Conservation (phyloP, 2,329 filamentous ascomycete genomes). For the Colletotrichum sojae region DNA sequence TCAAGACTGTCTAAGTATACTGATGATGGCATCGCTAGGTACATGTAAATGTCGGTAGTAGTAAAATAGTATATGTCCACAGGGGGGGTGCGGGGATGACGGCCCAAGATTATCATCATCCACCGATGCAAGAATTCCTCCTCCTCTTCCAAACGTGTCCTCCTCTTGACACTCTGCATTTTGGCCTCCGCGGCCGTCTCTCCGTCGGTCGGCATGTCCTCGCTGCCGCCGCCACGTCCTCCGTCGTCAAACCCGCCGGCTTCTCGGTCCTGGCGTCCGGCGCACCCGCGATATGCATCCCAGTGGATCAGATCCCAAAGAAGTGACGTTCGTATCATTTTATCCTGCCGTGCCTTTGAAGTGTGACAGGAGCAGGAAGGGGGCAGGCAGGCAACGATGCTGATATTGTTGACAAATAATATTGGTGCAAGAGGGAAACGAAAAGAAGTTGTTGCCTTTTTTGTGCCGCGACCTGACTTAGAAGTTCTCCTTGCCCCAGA, state of each 20-base stretch:
- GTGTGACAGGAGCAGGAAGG: not conserved
- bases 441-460: conserved; percentile 36
- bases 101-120: conserved; percentile 41
- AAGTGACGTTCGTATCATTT: conserved; percentile 3
- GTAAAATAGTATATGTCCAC: conserved; percentile 39
- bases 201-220: conserved; percentile 13
- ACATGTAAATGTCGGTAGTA: conserved; percentile 41
- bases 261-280: conserved; percentile 32
- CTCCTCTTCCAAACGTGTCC: not conserved
- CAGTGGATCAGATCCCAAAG: conserved; percentile 30
- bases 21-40: conserved; percentile 40
- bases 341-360: not conserved
- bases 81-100: conserved; percentile 37
- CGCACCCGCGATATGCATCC: conserved; percentile 33
- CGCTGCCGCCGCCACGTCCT: not conserved
- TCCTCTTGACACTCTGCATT: conserved; percentile 13
- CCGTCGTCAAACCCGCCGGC: conserved; percentile 21
- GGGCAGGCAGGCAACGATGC: conserved; percentile 24
- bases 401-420: conserved; percentile 37
- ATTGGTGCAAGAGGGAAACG: conserved; percentile 39
- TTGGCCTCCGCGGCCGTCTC: not conserved
- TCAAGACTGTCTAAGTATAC: conserved; percentile 40
- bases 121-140: conserved; percentile 31
- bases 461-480: conserved; percentile 50
- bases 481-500: conserved; percentile 80